Percentiles rank a stretch among this genome's conserved stretches.
phyloP scores from a whole-genome alignment of 2,329 filamentous ascomycete genomes.

The Ascochyta koolunga region DNA sequence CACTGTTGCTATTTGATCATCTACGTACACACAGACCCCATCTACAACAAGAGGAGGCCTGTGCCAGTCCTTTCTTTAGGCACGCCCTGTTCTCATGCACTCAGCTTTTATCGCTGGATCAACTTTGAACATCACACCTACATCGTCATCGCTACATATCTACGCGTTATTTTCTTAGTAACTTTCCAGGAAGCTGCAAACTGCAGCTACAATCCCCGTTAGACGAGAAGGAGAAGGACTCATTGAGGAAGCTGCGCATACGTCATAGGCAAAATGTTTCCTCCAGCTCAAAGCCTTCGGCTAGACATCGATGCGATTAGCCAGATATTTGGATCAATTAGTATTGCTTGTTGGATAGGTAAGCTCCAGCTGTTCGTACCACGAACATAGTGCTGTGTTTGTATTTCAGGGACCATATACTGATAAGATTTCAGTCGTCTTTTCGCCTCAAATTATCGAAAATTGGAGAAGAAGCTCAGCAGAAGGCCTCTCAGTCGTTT shows the following conservation, averaged over 20 bases:
- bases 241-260: slow-evolving; percentile 17
- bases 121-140: neutral
- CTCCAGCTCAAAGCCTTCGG: slow-evolving; percentile 62
- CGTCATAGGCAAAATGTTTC: slow-evolving; percentile 55
- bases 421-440: slow-evolving; percentile 66
- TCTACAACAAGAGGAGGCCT: neutral
- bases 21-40: neutral
- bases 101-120: neutral
- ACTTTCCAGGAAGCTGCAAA: too few species aligned
- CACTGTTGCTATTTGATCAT: neutral
- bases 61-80: neutral
- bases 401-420: neutral
- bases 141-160: neutral
- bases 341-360: slow-evolving; percentile 91
- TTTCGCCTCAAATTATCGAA: slow-evolving; percentile 94
- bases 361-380: neutral
- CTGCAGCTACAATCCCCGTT: neutral
- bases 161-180: too few species aligned
- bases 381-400: neutral
- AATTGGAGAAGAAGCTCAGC: slow-evolving; percentile 87
- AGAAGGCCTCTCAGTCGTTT: slow-evolving; percentile 87
- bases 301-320: slow-evolving; percentile 90
- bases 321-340: slow-evolving; percentile 93
- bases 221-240: neutral
- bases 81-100: slow-evolving; percentile 2